A percentile compares a stretch with the other conserved stretches of the same genome.
Evolutionary conservation across 2,329 filamentous ascomycete genomes (phyloP).

Genomic region (Diaporthe ampelina): DNA sequence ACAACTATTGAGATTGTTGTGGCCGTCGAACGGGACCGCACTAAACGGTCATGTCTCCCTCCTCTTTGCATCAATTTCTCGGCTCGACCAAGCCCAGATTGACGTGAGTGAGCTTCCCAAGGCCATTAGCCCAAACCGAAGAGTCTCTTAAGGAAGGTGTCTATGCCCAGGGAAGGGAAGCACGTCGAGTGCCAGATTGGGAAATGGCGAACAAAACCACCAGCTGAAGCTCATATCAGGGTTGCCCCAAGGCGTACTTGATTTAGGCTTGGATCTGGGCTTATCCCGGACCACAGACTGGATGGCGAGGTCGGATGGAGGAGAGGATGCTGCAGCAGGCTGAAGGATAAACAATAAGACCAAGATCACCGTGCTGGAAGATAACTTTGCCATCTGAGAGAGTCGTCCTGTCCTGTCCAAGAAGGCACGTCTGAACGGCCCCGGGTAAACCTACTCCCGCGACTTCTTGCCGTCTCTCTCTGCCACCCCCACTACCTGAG

Average conservation of each 20-base stretch:
- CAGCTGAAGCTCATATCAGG: not conserved
- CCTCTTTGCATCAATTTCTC: not conserved
- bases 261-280: not conserved
- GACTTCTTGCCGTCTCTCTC: conserved; percentile 3
- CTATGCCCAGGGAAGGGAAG: no score
- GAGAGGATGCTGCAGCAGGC: no score
- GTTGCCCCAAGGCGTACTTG: not conserved
- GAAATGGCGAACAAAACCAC: not conserved
- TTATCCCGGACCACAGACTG: not conserved
- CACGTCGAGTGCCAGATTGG: not conserved
- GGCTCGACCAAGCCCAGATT: not conserved
- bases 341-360: not conserved
- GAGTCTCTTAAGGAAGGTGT: no score
- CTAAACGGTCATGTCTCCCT: not conserved
- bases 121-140: not conserved
- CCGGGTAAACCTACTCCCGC: conserved; percentile 37
- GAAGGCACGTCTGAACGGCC: not conserved
- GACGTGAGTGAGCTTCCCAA: no score
- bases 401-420: not conserved
- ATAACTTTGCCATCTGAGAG: not conserved
- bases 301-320: conserved; percentile 2
- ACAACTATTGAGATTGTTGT: no score
- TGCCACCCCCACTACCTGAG: not conserved
- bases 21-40: not conserved
- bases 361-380: not conserved